These are phyloP conservation scores for Fusarium sp. DNA, from an alignment of 2,329 filamentous ascomycete genomes.

Conservation along the genomic window DNA sequence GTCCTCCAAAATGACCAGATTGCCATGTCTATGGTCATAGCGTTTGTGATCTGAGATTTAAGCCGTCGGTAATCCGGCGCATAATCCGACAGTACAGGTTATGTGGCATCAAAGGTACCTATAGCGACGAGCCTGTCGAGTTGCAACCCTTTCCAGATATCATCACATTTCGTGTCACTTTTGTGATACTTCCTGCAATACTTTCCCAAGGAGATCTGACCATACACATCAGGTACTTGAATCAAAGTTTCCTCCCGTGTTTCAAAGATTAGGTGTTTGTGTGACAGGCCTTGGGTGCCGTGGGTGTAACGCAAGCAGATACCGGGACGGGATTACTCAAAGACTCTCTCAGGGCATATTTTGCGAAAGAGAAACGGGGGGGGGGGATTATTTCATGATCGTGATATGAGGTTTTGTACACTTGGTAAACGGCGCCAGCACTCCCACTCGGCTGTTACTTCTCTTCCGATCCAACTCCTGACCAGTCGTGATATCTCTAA, in stretches of 20 bases:
- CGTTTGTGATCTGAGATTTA: slow-evolving; percentile 10
- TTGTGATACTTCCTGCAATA: slow-evolving; percentile 1
- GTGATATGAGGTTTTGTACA: slow-evolving; percentile 21
- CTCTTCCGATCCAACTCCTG: slow-evolving; percentile 33
- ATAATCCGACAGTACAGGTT: background rate
- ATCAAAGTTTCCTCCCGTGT: slow-evolving; percentile 3
- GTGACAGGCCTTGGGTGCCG: background rate
- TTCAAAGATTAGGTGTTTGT: slow-evolving; percentile 7
- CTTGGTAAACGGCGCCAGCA: slow-evolving; percentile 16
- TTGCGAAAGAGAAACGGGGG: slow-evolving; percentile 6
- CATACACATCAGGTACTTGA: background rate
- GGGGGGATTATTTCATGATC: slow-evolving; percentile 21
- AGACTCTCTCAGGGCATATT: background rate
- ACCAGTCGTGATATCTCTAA: slow-evolving; percentile 39
- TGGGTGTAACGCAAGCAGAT: slow-evolving; percentile 25
- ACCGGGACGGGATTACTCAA: slow-evolving; percentile 2
- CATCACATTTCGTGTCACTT: background rate
- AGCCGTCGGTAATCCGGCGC: background rate
- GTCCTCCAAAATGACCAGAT: background rate
- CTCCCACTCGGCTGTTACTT: slow-evolving; percentile 3
- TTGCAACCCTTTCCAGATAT: slow-evolving; percentile 1
- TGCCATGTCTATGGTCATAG: background rate
- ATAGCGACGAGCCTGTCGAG: background rate
- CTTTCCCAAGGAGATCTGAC: background rate
- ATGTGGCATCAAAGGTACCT: slow-evolving; percentile 6